Percentiles rank a stretch among this genome's conserved stretches.
These are phyloP conservation scores for Solanum rostratum DNA, from an alignment of 257 asterid species.

Conservation along the genomic window DNA sequence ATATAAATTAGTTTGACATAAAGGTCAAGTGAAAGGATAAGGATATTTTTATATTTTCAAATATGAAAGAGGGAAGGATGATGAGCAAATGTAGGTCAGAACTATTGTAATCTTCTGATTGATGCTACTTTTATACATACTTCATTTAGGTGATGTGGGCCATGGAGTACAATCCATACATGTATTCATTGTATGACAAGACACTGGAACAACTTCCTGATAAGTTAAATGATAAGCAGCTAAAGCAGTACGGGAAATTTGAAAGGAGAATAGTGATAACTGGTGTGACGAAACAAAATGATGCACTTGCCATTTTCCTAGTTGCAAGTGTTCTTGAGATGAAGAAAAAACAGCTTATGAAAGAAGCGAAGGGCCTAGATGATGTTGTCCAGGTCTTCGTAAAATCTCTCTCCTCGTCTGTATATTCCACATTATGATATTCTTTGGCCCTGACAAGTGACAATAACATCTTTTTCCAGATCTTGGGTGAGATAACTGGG, in stretches of 20 bases:
- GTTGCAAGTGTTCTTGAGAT: constrained; percentile 88
- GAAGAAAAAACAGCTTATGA: constrained; percentile 64
- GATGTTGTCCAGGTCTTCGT: constrained; percentile 68
- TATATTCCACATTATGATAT: neutral
- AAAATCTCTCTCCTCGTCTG: neutral
- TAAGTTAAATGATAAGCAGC: constrained; percentile 26
- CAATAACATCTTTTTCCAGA: constrained; percentile 18
- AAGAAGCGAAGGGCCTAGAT: constrained; percentile 88
- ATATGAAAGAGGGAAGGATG: neutral
- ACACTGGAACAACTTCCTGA: constrained; percentile 11
- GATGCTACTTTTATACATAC: neutral
- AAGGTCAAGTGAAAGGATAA: neutral
- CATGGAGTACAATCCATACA: constrained; percentile 87
- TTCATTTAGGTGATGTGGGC: constrained; percentile 90
- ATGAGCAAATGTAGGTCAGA: neutral
- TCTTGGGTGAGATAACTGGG: constrained; percentile 83
- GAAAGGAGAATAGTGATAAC: constrained; percentile 56
- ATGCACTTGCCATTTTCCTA: constrained; percentile 79
- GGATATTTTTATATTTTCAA: neutral
- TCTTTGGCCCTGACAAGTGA: neutral
- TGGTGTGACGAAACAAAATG: constrained; percentile 59
- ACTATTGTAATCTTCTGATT: neutral
- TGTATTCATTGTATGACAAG: constrained; percentile 36
- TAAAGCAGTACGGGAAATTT: constrained; percentile 77
- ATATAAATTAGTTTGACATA: neutral